Conservation (phyloP, 2,329 filamentous ascomycete genomes). For the Hirsutella minnesotensis region DNA sequence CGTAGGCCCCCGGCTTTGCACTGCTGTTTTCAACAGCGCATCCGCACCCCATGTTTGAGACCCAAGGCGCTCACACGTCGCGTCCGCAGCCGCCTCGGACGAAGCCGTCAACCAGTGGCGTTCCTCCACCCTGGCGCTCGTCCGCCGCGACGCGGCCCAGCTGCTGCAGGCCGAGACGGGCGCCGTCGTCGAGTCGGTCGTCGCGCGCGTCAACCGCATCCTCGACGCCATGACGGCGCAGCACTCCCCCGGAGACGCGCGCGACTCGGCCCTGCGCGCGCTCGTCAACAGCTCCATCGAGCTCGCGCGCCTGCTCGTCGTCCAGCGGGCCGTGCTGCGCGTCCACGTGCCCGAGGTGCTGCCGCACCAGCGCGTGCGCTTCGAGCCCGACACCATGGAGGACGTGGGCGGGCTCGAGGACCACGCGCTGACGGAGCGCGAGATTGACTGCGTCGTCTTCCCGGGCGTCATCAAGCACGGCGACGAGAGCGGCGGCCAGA, state of each 20-base stretch:
- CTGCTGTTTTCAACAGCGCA: too few species aligned
- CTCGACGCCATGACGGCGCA: conserved; percentile 35
- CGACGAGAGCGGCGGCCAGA: conserved; percentile 50
- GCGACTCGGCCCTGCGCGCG: conserved; percentile 40
- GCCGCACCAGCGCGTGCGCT: conserved; percentile 41
- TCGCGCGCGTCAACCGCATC: conserved; percentile 35
- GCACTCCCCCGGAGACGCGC: conserved; percentile 16
- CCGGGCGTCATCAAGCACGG: conserved; percentile 53
- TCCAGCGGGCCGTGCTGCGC: conserved; percentile 46
- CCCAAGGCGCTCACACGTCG: neutral
- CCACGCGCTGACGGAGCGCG: conserved; percentile 35
- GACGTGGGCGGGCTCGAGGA: conserved; percentile 53
- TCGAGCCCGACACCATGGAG: conserved; percentile 51
- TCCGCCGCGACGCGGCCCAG: conserved; percentile 39
- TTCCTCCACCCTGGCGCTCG: conserved; percentile 47
- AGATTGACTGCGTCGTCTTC: conserved; percentile 51
- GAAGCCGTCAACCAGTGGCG: conserved; percentile 55
- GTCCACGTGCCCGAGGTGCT: conserved; percentile 41
- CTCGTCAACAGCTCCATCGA: conserved; percentile 42
- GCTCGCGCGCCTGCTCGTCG: conserved; percentile 41
- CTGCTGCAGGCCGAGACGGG: conserved; percentile 35
- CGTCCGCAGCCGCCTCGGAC: conserved; percentile 26
- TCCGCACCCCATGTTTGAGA: neutral
- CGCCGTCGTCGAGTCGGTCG: conserved; percentile 27
- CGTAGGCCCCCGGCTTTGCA: conserved; percentile 1